Percentiles rank a stretch among this genome's conserved stretches.
Conservation (phyloP, 78 protist species). For the Ministeria vibrans region DNA sequence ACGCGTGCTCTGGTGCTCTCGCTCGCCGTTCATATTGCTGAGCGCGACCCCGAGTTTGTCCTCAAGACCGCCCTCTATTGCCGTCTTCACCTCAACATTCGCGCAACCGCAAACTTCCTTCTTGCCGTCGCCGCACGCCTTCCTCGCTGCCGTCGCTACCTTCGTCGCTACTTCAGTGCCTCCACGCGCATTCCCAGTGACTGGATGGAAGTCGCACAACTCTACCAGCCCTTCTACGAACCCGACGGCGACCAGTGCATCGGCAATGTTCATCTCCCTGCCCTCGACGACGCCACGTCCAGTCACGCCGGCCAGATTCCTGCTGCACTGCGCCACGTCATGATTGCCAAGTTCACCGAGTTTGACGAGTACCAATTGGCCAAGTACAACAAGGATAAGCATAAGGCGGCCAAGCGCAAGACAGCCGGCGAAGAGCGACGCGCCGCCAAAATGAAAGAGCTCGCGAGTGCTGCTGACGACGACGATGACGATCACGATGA, state of each 20-base stretch:
- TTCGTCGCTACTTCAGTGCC: slow-evolving; percentile 38
- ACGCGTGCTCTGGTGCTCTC: neutral
- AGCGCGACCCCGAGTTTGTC: slow-evolving; percentile 64
- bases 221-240: neutral
- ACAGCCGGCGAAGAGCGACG: neutral
- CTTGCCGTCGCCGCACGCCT: slow-evolving; percentile 39
- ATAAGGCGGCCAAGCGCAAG: slow-evolving; percentile 50
- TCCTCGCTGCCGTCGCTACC: slow-evolving; percentile 35
- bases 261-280: neutral
- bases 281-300: neutral
- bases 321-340: slow-evolving; percentile 61
- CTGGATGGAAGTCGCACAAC: slow-evolving; percentile 63
- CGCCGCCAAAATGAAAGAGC: slow-evolving; percentile 19
- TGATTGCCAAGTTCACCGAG: slow-evolving; percentile 56
- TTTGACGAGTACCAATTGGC: slow-evolving; percentile 75
- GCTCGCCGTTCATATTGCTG: neutral
- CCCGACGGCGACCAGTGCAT: neutral
- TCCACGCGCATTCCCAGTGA: slow-evolving; percentile 67
- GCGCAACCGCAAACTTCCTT: slow-evolving; percentile 69
- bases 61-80: slow-evolving; percentile 60
- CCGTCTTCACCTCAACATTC: slow-evolving; percentile 63
- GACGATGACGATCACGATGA: neutral
- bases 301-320: neutral
- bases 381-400: slow-evolving; percentile 77
- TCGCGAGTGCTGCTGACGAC: slow-evolving; percentile 19